Evolutionary conservation across 2,329 filamentous ascomycete species (phyloP), one percentile per base, ranked within the genome.

Genomic region (Cladosporium sp.): DNA sequence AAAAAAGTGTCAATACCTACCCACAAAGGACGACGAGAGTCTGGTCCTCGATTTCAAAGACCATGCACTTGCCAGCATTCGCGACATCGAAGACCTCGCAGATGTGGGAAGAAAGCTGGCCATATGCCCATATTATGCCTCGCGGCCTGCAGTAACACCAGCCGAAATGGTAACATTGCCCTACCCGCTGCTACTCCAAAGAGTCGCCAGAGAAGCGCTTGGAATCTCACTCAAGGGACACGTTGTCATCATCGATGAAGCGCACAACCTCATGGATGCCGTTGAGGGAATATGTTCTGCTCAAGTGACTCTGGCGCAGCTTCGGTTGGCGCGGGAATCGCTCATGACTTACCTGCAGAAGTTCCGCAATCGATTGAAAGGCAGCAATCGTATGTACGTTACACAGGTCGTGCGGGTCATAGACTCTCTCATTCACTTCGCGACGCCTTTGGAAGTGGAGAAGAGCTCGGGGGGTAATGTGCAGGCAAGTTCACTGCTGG

Each of bases 51-150:
- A 88, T 43, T 97, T 98, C 58, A 83, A 91, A 15, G 92, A 97
- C 62, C 82, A 87, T 57, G 80, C 87, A 1, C 72, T 97, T 30
- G 90, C 93, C 1, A 89, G 81, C 0, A 79, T 98, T 7, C 85
- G 88, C 2, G 93, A 98, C 62, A 97, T 98, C 49, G 93, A 98
- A 66, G 93, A 98, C 60, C 75, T 97, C 33, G 84, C 85, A 16
- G 74, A 75, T 12, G 73, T 97, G 1, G 93, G 93, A 3, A 87
- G 84, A 60, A 80, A 84, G 43, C 74, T 96, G 27, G 81, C 84
- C 0, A 79, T 97, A 4, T 98, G 93, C 64, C 92, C 93, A 0
- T 98, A 98, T 67, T 98, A 98, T 68, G 91, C 92, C n/a, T 92
- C 92, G 0, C 79, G 93, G 42, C 79, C 86, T 2, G 86, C 88